A percentile compares a stretch with the other conserved stretches of the same genome.
These are phyloP conservation scores for Penicillium nordicum DNA, from an alignment of 2,329 filamentous ascomycete genomes.

Conservation along the genomic window DNA sequence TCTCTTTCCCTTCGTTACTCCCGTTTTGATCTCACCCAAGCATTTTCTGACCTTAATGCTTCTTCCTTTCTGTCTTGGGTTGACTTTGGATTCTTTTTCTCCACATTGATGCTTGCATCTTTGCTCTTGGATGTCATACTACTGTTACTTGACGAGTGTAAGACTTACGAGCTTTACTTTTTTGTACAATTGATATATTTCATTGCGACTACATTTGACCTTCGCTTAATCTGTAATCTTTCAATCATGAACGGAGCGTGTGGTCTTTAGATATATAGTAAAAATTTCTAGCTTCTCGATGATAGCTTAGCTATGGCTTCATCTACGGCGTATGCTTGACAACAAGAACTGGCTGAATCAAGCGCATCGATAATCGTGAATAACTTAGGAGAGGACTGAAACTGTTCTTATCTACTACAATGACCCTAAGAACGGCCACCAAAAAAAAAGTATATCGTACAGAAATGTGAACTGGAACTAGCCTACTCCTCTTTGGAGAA, in stretches of 20 bases:
- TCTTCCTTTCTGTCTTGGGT: constrained; percentile 5
- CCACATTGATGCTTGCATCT: constrained; percentile 5
- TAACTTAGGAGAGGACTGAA: background rate
- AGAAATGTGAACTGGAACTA: background rate
- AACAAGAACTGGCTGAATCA: background rate
- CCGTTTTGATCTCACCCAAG: constrained; percentile 1
- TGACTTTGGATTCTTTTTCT: constrained; percentile 1
- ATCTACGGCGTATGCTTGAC: background rate
- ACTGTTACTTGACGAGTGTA: constrained; percentile 9
- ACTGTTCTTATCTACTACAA: constrained; percentile 9
- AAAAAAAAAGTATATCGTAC: constrained; percentile 9
- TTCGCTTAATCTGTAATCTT: background rate
- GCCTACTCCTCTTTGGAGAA: constrained; percentile 25
- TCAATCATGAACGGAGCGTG: background rate
- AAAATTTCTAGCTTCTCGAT: background rate
- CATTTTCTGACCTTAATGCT: background rate
- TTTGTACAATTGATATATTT: background rate
- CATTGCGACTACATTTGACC: background rate
- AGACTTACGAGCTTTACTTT: constrained; percentile 7
- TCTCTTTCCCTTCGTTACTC: background rate
- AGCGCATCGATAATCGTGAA: background rate
- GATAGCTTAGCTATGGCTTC: background rate
- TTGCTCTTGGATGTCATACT: constrained; percentile 6
- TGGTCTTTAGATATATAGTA: background rate
- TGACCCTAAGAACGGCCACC: background rate